A percentile compares a stretch with the other conserved stretches of the same genome.
Evolutionary conservation across 192 early-diverging fungal species (phyloP).

Genomic region (Backusella circina): DNA sequence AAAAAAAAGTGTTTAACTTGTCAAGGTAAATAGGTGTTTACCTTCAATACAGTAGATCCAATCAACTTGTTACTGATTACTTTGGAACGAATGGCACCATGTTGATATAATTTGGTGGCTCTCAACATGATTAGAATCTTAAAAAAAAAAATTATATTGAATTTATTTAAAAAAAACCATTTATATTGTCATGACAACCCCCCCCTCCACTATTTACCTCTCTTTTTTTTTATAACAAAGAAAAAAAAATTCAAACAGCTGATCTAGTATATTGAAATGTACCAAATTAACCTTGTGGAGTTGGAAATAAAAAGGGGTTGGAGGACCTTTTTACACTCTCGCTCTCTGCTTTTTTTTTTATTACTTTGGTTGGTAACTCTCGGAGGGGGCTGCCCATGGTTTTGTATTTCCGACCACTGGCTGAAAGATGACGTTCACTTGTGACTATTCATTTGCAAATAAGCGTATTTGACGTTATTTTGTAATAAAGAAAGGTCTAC

Average conservation of each 20-base stretch:
- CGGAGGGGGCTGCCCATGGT: neutral
- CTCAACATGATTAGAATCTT: conserved; percentile 22
- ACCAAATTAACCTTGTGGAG: conserved; percentile 4
- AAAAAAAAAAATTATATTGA: neutral
- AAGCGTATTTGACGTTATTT: too few relatives aligned
- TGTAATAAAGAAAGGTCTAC: too few relatives aligned
- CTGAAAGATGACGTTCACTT: neutral
- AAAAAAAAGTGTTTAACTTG: neutral
- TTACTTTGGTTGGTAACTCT: neutral
- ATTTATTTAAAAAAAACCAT: neutral
- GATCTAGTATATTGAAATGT: neutral
- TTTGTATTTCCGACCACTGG: neutral
- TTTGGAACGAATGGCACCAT: conserved; percentile 15
- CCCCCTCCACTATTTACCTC: neutral
- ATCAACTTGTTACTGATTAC: neutral
- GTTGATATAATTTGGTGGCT: conserved; percentile 11
- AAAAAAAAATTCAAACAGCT: conserved; percentile 7
- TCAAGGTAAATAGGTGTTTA: neutral
- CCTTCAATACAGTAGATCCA: conserved; percentile 13
- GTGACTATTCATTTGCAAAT: too few relatives aligned
- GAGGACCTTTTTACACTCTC: neutral
- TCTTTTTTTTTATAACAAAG: conserved; percentile 5
- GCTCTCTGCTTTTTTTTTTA: neutral
- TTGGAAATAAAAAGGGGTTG: neutral
- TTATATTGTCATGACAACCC: neutral